Evolutionary conservation across 1,139 yeast genomes (phyloP), one percentile per base, ranked within the genome.

Genomic region (Pichia terricola): DNA sequence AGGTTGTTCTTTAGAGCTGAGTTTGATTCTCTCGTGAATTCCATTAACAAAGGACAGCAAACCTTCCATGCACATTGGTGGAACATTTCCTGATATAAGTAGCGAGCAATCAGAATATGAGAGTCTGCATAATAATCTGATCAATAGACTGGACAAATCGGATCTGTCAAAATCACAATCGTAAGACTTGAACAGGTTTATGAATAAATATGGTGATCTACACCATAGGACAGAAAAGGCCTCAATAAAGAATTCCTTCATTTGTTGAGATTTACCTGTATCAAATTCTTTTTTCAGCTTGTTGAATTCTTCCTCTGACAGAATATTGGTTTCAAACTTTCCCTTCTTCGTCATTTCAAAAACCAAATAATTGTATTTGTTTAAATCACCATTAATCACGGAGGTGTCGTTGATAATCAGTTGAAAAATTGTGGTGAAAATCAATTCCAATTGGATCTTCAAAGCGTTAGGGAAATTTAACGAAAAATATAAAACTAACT

Each of bases 21-120:
- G 45, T 52, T 71, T 75, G 26, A 78, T 66, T 50, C 87, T 69
- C 34, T 75, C 79, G 51, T 75, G 74, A 37, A 88, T 68, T n/a
- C 81, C 80, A 45, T 78, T 73, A 34, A 88, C 69, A 51, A 82
- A 79, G 2, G 85, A 73, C 33, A 91, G 68, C 3, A 91, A 63
- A 2, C 97, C 95, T 57, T 91, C 97, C 40, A 91, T 68, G 57
- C 97, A 91, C 9, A 89, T 73, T 1, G 97, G 96, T 0, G 98
- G 97, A 2, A 91, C 95, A 56, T 78, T 81, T 35, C 84, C 86
- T 0, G 96, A 85, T 0, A 95, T 81, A 55, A 74, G 68, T 5
- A 65, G 53, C 0, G 95, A 91, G 26, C 88, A 75, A 54, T 86
- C 94, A 0, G 96, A 94, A 40, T 84, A 72, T 0, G 95, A 79